Percentiles rank a stretch among this genome's conserved stretches.
These are phyloP conservation scores for Luffa aegyptiaca DNA, from an alignment of 306 rosid genomes.

Conservation along the genomic window DNA sequence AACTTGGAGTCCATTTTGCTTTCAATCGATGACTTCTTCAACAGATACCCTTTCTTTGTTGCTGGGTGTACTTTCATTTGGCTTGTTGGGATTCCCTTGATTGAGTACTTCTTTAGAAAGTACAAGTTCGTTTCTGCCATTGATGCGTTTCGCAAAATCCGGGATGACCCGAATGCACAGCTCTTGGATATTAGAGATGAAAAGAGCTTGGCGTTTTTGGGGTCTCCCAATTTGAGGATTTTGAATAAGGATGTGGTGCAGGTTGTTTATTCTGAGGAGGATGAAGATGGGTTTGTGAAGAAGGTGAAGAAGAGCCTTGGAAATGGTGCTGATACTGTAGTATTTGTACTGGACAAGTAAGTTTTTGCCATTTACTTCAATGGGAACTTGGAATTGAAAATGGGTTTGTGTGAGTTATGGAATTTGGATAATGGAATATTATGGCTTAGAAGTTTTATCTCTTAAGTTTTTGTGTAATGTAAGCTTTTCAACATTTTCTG, in stretches of 20 bases:
- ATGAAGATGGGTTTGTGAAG: conserved; percentile 63
- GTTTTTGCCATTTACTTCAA: not conserved
- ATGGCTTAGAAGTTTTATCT: not conserved
- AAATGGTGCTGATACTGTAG: conserved; percentile 42
- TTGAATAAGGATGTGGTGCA: conserved; percentile 52
- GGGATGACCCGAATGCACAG: conserved; percentile 50
- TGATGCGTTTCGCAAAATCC: conserved; percentile 59
- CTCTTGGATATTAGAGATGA: conserved; percentile 69
- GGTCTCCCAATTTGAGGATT: conserved; percentile 66
- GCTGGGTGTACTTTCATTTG: conserved; percentile 71
- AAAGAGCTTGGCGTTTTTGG: conserved; percentile 41
- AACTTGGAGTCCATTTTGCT: conserved; percentile 49
- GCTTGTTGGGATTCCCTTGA: conserved; percentile 61
- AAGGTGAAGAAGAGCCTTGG: conserved; percentile 41
- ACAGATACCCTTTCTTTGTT: conserved; percentile 71
- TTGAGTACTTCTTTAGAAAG: conserved; percentile 46
- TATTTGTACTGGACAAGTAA: conserved; percentile 71
- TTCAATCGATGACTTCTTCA: conserved; percentile 60
- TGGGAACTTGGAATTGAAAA: not conserved
- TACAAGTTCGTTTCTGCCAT: conserved; percentile 65
- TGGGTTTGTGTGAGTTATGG: not conserved
- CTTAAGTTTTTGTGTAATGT: not conserved
- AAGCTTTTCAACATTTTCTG: not conserved
- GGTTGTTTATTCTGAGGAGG: conserved; percentile 48
- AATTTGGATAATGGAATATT: not conserved